Base-by-base conservation (phyloP, 148 eudicot species). In the Chenopodium formosanum region DNA sequence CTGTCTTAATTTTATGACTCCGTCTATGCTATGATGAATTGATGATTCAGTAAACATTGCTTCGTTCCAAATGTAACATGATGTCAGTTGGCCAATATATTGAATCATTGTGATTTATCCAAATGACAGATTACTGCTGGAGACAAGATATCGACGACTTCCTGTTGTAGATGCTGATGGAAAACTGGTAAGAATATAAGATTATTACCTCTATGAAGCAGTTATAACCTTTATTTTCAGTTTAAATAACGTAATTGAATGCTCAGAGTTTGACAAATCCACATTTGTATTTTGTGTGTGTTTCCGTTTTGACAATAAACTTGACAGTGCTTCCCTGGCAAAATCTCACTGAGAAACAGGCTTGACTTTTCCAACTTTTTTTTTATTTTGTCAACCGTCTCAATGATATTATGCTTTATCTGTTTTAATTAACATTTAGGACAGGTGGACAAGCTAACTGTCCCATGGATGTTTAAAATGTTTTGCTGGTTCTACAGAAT, bases 161-260 rank as follows among this genome's bases (percentile, higher is more conserved):
- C 77, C 77, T 48, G 63, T 74, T 74, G 34, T 74, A 27, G 8
- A 74, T 23, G 77, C 63, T 25, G 63, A 50, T 10, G 83, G 87
- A 37, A 85, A 81, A 74, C 74, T 85, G 84, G 87, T 85, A 68
- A 72, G 86, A 62, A 63, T 68, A 16, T 50, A 68, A 72, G 86
- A 62, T 71, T 68, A 9, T 50, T 25, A 22, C 27, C 65, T 67
- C 37, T 27, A 34, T 44, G 34, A n/a, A 56, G 70, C 76, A 60
- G 56, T n/a, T 0, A 52, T 69, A 47, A 27, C 68, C 37, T 34
- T 3, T 31, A 31, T 31, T 31, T 31, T 79, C 12, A 31, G 23
- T 7, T 16, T 52, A 1, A 17, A 20, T 3, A 40, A 16, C 2
- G 11, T 44, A 56, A 56, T 13, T 20, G 74, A 16, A 7, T 32